Evolutionary conservation across 805 yeast species (phyloP), one percentile per base, ranked within the genome.

Genomic region (Lipomyces mesembrius): DNA sequence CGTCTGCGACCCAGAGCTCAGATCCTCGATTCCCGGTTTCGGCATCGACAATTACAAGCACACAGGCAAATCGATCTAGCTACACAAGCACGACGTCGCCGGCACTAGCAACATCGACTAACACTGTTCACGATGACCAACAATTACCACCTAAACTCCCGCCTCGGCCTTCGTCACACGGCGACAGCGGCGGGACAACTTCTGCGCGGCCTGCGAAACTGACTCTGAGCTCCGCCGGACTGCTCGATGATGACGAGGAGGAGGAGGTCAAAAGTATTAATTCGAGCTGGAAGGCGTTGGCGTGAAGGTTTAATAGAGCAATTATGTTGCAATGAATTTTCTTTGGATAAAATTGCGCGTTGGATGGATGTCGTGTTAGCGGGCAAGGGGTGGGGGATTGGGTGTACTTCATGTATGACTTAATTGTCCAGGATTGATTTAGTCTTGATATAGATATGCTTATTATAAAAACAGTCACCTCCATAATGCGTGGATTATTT

Each of bases 211-310:
- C 60, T 7, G 29, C 60, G 11, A 29, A 32, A 32, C 7, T 52
- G 34, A 52, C 34, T 9, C 55, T 29, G 55, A 52, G 34, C n/a
- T 25, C 52, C 7, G 57, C 57, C 11, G 60, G 59, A 25, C 14
- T 59, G 12, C 54, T 61, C 46, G 51, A 55, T 58, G 68, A 64
- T 22, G 65, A 66, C 62, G 69, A 62, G 22, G 68, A 58, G 17
- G 65, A 43, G 9, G 64, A 55, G 12, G 62, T 35, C 11, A 32
- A 37, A 58, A 25, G 25, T 3, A 43, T 63, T 11, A 57, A 63
- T 25, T 62, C 69, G 9, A 54, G 49, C 22, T 66, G 69, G 69
- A 66, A 66, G 57, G 51, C 69, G 34, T 43, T 66, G 49, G 60
- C 63, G 9, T 66, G 43, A 57, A 29, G 7, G 14, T 12, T 37